Evolutionary conservation across 139 green algal species (phyloP), one percentile per base, ranked within the genome.

Genomic region (Edaphochlamys debaryana): DNA sequence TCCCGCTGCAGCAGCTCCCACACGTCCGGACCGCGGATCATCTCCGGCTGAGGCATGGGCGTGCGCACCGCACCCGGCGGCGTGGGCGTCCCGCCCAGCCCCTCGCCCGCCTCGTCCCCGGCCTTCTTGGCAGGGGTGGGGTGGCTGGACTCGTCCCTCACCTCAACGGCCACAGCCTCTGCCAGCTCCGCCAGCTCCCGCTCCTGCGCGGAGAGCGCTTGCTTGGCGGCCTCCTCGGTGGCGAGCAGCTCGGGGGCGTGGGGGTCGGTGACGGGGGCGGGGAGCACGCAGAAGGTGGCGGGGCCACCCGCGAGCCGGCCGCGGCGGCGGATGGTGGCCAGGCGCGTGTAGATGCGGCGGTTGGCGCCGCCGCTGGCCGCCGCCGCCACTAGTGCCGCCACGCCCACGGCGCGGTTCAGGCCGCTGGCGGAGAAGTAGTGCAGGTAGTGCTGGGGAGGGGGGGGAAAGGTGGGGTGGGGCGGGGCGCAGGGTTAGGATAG

Each of bases 361-460:
- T 45, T 30, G 4, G 64, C 63, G 19, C 62, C 62, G 4, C 76
- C 76, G 34, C n/a, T 73, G 0, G 76, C 76, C 4, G 76, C 76
- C n/a, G 76, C 62, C 42, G 45, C 50, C n/a, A 74, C 63, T 23
- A 73, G 62, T 42, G 42, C 76, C 34, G 62, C 42, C n/a, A 82
- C 63, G 25, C 42, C 62, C 42, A 73, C n/a, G 22, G 45, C 63
- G 30, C 62, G 40, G 76, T 73, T 82, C 15, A 74, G 60, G 3
- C 76, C 76, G 4, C 42, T 52, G 6, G 76, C 62, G 1, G 40
- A 42, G 41, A 84, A 84, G 64, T 77, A 77, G 66, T 77, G 48
- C 64, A 36, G 36, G 50, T 88, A 88, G 20, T 79, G n/a, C n/a
- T n/a, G n/a, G n/a, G n/a, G n/a, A n/a, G n/a, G n/a, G n/a, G n/a